phyloP scores from a whole-genome alignment of 257 asterid genomes.

The Haberlea rhodopensis region DNA sequence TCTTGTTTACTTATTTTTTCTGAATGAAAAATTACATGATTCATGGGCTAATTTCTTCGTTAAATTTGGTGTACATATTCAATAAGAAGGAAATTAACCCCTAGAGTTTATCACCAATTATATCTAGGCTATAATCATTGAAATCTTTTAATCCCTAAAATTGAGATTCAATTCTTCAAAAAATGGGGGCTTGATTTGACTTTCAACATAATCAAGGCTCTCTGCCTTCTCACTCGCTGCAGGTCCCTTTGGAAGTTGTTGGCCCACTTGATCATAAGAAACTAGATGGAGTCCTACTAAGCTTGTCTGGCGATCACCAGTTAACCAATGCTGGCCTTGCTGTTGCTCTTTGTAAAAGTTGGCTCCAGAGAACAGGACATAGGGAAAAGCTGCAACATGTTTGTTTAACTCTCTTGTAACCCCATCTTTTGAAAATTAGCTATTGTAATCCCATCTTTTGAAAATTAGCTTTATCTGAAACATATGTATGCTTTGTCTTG shows the following conservation, averaged over 20 bases:
- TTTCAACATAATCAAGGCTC: neutral
- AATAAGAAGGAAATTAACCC: neutral
- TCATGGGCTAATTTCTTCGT: neutral
- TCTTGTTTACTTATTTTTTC: neutral
- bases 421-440: conserved; percentile 7
- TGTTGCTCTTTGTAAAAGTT: conserved; percentile 74
- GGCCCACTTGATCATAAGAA: conserved; percentile 50
- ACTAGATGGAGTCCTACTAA: conserved; percentile 51
- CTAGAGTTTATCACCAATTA: neutral
- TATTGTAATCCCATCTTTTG: neutral
- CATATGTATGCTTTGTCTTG: neutral
- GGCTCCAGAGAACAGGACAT: conserved; percentile 69
- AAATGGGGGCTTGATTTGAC: neutral
- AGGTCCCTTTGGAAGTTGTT: conserved; percentile 73
- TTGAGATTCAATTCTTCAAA: neutral
- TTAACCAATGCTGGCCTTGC: conserved; percentile 78
- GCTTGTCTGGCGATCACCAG: conserved; percentile 88
- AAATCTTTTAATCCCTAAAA: neutral
- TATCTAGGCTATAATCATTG: neutral
- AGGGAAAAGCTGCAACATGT: conserved; percentile 65
- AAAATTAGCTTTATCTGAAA: conserved; percentile 1
- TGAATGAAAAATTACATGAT: neutral
- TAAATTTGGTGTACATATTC: neutral
- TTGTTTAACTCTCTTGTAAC: conserved; percentile 32
- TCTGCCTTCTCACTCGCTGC: conserved; percentile 28